phyloP scores from a whole-genome alignment of 139 green algal genomes.

The Chlamydomonas sphaeroides region DNA sequence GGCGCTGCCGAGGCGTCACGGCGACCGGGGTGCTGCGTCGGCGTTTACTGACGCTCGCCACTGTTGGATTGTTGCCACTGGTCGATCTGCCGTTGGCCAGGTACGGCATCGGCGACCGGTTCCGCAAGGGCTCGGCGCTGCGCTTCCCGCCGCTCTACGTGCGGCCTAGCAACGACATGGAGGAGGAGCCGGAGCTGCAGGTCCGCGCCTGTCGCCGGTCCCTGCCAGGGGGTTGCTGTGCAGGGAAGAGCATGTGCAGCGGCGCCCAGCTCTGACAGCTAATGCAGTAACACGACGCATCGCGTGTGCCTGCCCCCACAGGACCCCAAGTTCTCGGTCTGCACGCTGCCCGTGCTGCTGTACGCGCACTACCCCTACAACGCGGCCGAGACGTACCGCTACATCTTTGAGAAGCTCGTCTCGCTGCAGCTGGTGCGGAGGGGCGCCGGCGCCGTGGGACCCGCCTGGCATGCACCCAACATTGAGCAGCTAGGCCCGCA shows the following conservation, averaged over 20 bases:
- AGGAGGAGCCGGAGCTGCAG: constrained; percentile 38
- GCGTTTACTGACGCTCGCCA: too few species aligned
- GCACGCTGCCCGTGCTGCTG: constrained; percentile 37
- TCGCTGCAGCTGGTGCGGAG: constrained; percentile 30
- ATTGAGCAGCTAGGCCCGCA: too few species aligned
- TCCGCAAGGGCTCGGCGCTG: constrained; percentile 34
- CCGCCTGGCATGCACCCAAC: too few species aligned
- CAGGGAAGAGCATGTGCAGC: background rate
- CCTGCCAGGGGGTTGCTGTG: background rate
- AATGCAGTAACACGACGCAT: too few species aligned
- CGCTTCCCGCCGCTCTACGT: constrained; percentile 34
- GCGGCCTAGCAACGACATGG: constrained; percentile 37
- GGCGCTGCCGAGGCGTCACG: too few species aligned
- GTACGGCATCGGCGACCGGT: constrained; percentile 36
- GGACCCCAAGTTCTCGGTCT: constrained; percentile 18
- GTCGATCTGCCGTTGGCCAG: too few species aligned
- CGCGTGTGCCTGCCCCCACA: too few species aligned
- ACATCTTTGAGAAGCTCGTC: constrained; percentile 43
- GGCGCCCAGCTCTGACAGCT: background rate
- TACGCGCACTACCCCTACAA: constrained; percentile 34
- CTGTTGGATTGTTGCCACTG: too few species aligned
- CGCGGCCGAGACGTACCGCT: constrained; percentile 38
- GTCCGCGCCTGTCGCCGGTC: background rate
- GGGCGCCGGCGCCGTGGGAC: too few species aligned
- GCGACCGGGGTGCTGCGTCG: too few species aligned